A percentile compares a stretch with the other conserved stretches of the same genome.
phyloP scores from a whole-genome alignment of 768 basidiomycete species.

The Artomyces pyxidatus region DNA sequence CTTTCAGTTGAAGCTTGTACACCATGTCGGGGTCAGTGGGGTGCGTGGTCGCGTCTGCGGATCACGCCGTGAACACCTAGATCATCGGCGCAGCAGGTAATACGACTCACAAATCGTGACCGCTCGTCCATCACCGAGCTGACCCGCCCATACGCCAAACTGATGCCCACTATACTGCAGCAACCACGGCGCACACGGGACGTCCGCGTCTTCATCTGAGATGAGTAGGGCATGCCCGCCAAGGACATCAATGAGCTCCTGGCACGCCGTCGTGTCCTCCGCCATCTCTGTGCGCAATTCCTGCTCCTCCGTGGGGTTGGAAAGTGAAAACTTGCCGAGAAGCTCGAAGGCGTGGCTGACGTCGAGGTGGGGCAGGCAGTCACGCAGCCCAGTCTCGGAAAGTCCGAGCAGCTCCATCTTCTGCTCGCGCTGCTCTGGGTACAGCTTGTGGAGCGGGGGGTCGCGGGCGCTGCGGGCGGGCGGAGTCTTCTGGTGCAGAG shows the following conservation, averaged over 20 bases:
- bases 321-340: constrained; percentile 54
- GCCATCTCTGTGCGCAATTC: constrained; percentile 19
- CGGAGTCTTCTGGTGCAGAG: constrained; percentile 29
- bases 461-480: constrained; percentile 19
- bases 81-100: background rate
- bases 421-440: constrained; percentile 40
- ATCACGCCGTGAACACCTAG: background rate
- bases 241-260: constrained; percentile 75
- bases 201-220: constrained; percentile 29
- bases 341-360: constrained; percentile 74
- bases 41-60: constrained; percentile 69
- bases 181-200: constrained; percentile 59
- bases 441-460: constrained; percentile 35
- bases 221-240: constrained; percentile 71
- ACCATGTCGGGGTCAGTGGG: constrained; percentile 43
- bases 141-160: constrained; percentile 87
- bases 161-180: constrained; percentile 89
- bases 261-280: constrained; percentile 38
- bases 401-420: constrained; percentile 63
- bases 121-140: constrained; percentile 92
- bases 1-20: constrained; percentile 92
- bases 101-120: constrained; percentile 62
- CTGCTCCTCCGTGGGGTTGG: constrained; percentile 20
- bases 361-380: constrained; percentile 79
- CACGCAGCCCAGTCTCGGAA: constrained; percentile 56